Evolutionary conservation across 768 basidiomycete species (phyloP).

Genomic region (Suillus occidentalis): DNA sequence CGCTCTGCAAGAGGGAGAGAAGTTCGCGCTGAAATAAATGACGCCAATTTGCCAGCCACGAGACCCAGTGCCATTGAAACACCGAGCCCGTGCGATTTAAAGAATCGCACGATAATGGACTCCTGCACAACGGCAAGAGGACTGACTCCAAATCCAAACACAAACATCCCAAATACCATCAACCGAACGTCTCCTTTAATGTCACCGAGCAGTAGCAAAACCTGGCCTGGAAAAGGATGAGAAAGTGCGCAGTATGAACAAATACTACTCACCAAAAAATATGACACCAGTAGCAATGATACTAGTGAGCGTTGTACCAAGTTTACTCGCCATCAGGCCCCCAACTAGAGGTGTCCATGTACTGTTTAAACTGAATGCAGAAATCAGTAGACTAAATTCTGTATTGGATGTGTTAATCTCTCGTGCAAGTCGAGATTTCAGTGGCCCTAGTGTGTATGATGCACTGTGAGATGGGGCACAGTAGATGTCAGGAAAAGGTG

Average conservation of each 20-base stretch:
- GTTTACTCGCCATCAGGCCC: constrained; percentile 64
- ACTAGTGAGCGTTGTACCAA: constrained; percentile 71
- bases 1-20: constrained; percentile 72
- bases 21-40: constrained; percentile 73
- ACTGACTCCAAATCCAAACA: constrained; percentile 78
- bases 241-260: constrained; percentile 1
- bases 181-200: constrained; percentile 56
- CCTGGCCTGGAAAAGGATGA: constrained; percentile 48
- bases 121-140: constrained; percentile 84
- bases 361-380: constrained; percentile 73
- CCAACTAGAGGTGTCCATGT: constrained; percentile 80
- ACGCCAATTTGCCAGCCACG: constrained; percentile 75
- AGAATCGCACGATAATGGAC: constrained; percentile 82
- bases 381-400: constrained; percentile 75
- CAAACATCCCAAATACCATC: constrained; percentile 75
- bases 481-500: constrained; percentile 5
- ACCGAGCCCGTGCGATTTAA: constrained; percentile 72
- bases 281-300: constrained; percentile 77
- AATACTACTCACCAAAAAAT: constrained; percentile 46
- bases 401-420: constrained; percentile 77
- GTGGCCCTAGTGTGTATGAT: constrained; percentile 72
- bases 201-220: constrained; percentile 67
- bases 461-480: constrained; percentile 42
- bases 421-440: constrained; percentile 67
- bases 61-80: constrained; percentile 82